Base-by-base conservation (phyloP, 495 filamentous ascomycete genomes). In the Aspergillus nidulans region DNA sequence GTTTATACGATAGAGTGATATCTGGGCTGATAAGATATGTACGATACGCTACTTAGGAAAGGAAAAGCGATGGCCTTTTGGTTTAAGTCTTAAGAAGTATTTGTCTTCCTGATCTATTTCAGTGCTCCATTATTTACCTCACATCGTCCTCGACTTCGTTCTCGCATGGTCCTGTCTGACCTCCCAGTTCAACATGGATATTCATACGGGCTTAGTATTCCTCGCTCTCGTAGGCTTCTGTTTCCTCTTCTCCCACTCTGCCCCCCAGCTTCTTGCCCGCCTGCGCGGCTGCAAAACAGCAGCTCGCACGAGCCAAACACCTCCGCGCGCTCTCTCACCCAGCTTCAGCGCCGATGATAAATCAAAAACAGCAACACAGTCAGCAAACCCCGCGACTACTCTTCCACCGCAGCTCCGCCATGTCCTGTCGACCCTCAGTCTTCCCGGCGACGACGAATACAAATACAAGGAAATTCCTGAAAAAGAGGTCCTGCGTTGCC, bases 381-480 rank as follows among this genome's bases (percentile, higher is more conserved):
- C 68, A 7, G 53, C 67, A n/a, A 69, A 65, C 28, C 81, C 80
- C 62, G 63, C 61, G 39, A 68, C 80, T 54, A 69, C 69, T 15
- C 77, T 86, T 12, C 85, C 85, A 20, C 83, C 84, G 10, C 78
- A 76, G 30, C 71, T 79, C 41, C 77, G 84, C 56, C 69, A 75
- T 42, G 67, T 69, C 3, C 73, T 88, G n/a, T 63, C 70, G 12
- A 53, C 58, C 13, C 51, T 76, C 56, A 15, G 49, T 75, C 7
- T 55, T 43, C 18, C 52, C 65, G 57, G 40, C 61, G 55, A 2
- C 65, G 57, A 40, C 61, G 55, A 2, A 2, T 34, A 34, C 30
- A 34, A 34, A 34, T 56, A 57, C 50, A 48, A 53, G 8, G 66
- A 71, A 9, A 57, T 70, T 6, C 52, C 59, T 19, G 70, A 76